Conservation (phyloP, 805 yeast species). For the Saturnispora galanensis region DNA sequence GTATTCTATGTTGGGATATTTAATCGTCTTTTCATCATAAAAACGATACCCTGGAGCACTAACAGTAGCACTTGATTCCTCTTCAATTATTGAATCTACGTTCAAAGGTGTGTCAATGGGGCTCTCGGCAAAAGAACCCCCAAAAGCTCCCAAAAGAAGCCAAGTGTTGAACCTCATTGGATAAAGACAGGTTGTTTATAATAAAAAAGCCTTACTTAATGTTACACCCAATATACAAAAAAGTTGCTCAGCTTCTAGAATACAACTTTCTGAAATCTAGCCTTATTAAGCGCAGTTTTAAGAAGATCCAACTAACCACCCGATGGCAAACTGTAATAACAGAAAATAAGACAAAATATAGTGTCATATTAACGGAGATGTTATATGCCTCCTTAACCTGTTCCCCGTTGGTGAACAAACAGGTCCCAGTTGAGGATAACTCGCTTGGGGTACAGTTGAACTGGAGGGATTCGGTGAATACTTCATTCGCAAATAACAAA, state of each 20-base stretch:
- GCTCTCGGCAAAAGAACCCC: not conserved
- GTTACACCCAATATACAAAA: no score
- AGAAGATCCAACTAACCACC: slow-evolving; percentile 26
- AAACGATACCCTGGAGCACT: not conserved
- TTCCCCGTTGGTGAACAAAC: slow-evolving; percentile 43
- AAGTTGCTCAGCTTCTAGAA: no score
- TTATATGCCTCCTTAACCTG: slow-evolving; percentile 46
- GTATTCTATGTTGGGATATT: slow-evolving; percentile 48
- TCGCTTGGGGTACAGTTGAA: slow-evolving; percentile 36
- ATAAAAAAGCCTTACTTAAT: no score
- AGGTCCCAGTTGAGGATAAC: slow-evolving; percentile 27
- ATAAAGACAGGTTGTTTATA: no score
- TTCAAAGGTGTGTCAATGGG: not conserved
- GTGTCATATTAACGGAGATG: slow-evolving; percentile 29
- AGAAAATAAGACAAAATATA: slow-evolving; percentile 31
- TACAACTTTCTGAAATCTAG: slow-evolving; percentile 11
- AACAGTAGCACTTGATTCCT: not conserved
- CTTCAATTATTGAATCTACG: not conserved
- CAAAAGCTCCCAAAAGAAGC: no score
- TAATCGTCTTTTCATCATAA: slow-evolving; percentile 1
- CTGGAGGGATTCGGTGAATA: slow-evolving; percentile 38
- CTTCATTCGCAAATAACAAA: slow-evolving; percentile 47
- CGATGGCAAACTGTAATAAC: slow-evolving; percentile 36
- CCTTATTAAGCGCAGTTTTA: slow-evolving; percentile 19
- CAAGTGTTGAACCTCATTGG: no score